Evolutionary conservation across 169 alveolate genomes (phyloP).

Genomic region (Plasmodium knowlesi): DNA sequence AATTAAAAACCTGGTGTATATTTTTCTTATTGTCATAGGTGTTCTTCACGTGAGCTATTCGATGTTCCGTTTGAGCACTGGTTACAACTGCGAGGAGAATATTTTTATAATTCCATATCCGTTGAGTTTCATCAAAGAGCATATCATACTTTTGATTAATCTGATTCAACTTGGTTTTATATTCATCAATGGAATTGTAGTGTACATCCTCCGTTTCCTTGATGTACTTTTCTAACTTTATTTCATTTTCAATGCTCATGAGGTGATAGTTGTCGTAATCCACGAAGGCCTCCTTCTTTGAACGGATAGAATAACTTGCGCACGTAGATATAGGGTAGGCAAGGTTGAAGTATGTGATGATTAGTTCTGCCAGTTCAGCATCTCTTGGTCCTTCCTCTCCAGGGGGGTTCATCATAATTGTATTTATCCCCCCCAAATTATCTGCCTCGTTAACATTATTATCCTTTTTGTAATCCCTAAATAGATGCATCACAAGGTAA

Average conservation of each 20-base stretch:
- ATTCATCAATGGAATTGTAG: slow-evolving; percentile 36
- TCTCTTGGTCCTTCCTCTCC: background rate
- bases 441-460: background rate
- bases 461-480: background rate
- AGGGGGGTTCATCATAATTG: background rate
- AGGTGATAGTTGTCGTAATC: slow-evolving; percentile 37
- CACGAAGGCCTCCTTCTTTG: background rate
- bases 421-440: background rate
- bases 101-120: slow-evolving; percentile 29
- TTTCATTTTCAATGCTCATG: slow-evolving; percentile 43
- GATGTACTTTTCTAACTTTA: slow-evolving; percentile 30
- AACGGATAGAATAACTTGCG: slow-evolving; percentile 29
- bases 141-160: slow-evolving; percentile 51
- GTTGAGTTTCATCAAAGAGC: slow-evolving; percentile 21
- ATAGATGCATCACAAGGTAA: background rate
- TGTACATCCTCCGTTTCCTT: slow-evolving; percentile 32
- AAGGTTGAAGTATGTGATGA: slow-evolving; percentile 17
- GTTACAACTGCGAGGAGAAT: slow-evolving; percentile 30
- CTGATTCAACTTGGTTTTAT: slow-evolving; percentile 20
- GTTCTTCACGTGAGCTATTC: slow-evolving; percentile 35
- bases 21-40: slow-evolving; percentile 57
- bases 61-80: slow-evolving; percentile 34
- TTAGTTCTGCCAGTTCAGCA: background rate
- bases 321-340: slow-evolving; percentile 44
- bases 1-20: slow-evolving; percentile 3